phyloP scores from a whole-genome alignment of 371 early-diverging fungal genomes.

The Mortierella sp. region DNA sequence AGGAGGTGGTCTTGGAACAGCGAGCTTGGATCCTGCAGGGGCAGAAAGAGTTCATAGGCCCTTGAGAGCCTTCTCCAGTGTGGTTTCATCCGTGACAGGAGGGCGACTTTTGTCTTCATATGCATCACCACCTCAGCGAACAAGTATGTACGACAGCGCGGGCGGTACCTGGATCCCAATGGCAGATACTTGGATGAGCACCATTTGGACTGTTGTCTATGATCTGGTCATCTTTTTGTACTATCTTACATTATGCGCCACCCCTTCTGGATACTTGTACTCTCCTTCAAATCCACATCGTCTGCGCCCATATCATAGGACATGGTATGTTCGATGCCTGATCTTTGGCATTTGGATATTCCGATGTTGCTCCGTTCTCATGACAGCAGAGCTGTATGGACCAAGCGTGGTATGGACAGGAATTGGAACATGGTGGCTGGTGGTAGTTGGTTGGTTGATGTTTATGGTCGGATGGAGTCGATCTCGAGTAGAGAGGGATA shows the following conservation, averaged over 20 bases:
- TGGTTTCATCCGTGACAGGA: slow-evolving; percentile 34
- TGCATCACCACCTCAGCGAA: background rate
- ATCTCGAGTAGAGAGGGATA: slow-evolving; percentile 41
- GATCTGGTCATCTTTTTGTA: slow-evolving; percentile 64
- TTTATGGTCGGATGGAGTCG: slow-evolving; percentile 56
- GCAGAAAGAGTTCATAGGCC: slow-evolving; percentile 24
- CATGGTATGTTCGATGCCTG: slow-evolving; percentile 52
- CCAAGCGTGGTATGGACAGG: slow-evolving; percentile 55
- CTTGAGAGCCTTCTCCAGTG: slow-evolving; percentile 29
- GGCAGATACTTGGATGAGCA: slow-evolving; percentile 84
- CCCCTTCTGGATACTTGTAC: slow-evolving; percentile 50
- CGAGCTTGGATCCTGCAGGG: slow-evolving; percentile 43
- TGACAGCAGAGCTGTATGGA: slow-evolving; percentile 51
- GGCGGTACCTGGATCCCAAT: slow-evolving; percentile 82
- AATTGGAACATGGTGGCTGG: slow-evolving; percentile 47
- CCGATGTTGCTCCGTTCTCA: slow-evolving; percentile 47
- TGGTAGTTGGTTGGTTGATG: slow-evolving; percentile 53
- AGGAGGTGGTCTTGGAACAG: slow-evolving; percentile 32
- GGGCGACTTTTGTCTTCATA: slow-evolving; percentile 7
- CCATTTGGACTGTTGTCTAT: slow-evolving; percentile 60
- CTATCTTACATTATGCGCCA: slow-evolving; percentile 52
- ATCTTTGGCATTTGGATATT: slow-evolving; percentile 55
- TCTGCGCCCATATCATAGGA: slow-evolving; percentile 48
- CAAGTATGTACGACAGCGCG: background rate
- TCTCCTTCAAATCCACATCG: slow-evolving; percentile 51